These are phyloP conservation scores for Vaccinium myrtillus DNA, from an alignment of 148 eudicot genomes.

Conservation along the genomic window DNA sequence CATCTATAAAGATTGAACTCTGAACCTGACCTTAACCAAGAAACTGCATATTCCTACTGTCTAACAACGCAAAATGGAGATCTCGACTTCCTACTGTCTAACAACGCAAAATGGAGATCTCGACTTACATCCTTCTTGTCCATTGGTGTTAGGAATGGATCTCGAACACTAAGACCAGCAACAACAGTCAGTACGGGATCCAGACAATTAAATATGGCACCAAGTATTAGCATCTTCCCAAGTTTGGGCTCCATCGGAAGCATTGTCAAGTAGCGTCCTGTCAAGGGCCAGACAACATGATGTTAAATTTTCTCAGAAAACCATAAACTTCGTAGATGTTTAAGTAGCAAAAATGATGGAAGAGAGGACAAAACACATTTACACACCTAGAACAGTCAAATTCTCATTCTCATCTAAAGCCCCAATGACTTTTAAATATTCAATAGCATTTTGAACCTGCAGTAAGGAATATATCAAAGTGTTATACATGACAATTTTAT, in stretches of 20 bases:
- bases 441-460: slow-evolving; percentile 97
- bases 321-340: neutral
- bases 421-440: slow-evolving; percentile 85
- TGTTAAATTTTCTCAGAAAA: neutral
- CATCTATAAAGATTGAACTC: slow-evolving; percentile 9
- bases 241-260: slow-evolving; percentile 92
- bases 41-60: slow-evolving; percentile 2
- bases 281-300: slow-evolving; percentile 25
- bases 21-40: neutral
- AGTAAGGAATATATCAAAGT: slow-evolving; percentile 7
- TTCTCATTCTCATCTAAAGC: slow-evolving; percentile 84
- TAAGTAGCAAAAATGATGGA: neutral
- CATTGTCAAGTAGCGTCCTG: slow-evolving; percentile 81
- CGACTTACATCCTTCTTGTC: slow-evolving; percentile 94
- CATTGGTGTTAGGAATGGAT: slow-evolving; percentile 90
- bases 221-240: slow-evolving; percentile 92
- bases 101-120: neutral
- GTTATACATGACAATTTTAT: neutral
- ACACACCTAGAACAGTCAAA: slow-evolving; percentile 70
- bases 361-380: neutral
- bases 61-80: neutral
- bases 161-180: slow-evolving; percentile 92
- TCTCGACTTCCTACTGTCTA: slow-evolving; percentile 33
- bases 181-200: slow-evolving; percentile 88
- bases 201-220: slow-evolving; percentile 77